Conservation (phyloP, 2,329 filamentous ascomycete species). For the Parastagonospora nodorum region DNA sequence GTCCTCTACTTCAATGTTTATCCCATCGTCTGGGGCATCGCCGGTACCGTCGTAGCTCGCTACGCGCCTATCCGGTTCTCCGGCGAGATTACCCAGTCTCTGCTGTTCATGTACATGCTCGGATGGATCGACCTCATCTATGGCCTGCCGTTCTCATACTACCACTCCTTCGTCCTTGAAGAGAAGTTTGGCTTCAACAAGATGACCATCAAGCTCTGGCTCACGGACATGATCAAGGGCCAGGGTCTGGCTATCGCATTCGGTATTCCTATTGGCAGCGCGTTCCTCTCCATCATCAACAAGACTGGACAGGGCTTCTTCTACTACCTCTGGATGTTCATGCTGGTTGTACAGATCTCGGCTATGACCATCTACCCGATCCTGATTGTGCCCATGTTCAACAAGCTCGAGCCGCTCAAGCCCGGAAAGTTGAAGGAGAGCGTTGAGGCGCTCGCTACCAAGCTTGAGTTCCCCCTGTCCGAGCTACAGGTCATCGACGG, state of each 20-base stretch:
- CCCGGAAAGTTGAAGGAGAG: slow-evolving; percentile 85
- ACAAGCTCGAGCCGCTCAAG: slow-evolving; percentile 92
- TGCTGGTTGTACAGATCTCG: slow-evolving; percentile 85
- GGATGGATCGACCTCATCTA: slow-evolving; percentile 80
- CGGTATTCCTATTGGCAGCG: slow-evolving; percentile 85
- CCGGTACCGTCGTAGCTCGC: slow-evolving; percentile 73
- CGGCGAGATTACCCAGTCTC: slow-evolving; percentile 91
- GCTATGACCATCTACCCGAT: slow-evolving; percentile 97
- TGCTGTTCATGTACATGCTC: slow-evolving; percentile 89
- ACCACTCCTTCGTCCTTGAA: slow-evolving; percentile 94
- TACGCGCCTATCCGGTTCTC: slow-evolving; percentile 79
- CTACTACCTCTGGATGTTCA: slow-evolving; percentile 96
- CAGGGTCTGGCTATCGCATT: slow-evolving; percentile 81
- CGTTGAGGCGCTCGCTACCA: slow-evolving; percentile 81
- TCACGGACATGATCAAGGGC: slow-evolving; percentile 89
- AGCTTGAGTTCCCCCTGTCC: slow-evolving; percentile 86
- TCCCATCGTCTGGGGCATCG: slow-evolving; percentile 85
- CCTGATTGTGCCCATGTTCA: slow-evolving; percentile 92
- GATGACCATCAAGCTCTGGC: slow-evolving; percentile 85
- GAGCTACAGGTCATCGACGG: slow-evolving; percentile 95
- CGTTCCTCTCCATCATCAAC: slow-evolving; percentile 91
- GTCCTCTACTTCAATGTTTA: slow-evolving; percentile 91
- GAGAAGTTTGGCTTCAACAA: slow-evolving; percentile 99
- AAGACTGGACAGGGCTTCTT: slow-evolving; percentile 94
- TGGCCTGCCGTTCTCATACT: slow-evolving; percentile 81